Evolutionary conservation across 2,329 filamentous ascomycete genomes (phyloP).

Genomic region (Coniella vitis): DNA sequence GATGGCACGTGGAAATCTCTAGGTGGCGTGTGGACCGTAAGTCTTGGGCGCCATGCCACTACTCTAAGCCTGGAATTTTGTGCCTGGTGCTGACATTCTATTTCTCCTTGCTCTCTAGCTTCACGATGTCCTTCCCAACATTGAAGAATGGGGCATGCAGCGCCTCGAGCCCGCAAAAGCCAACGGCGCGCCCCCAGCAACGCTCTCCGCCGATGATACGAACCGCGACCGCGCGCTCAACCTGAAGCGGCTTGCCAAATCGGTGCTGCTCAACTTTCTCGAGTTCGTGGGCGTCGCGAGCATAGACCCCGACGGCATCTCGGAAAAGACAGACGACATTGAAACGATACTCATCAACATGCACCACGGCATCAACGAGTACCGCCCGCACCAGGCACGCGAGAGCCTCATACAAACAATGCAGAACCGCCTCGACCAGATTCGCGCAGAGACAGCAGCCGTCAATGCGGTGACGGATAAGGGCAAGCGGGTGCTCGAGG

Average conservation of each 20-base stretch:
- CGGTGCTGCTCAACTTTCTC: slow-evolving; percentile 79
- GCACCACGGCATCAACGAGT: slow-evolving; percentile 89
- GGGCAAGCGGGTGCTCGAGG: slow-evolving; percentile 66
- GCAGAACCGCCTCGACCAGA: slow-evolving; percentile 72
- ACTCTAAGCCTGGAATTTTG: slow-evolving; percentile 3
- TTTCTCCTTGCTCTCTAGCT: slow-evolving; percentile 30
- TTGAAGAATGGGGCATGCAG: slow-evolving; percentile 64
- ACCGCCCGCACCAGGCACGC: slow-evolving; percentile 84
- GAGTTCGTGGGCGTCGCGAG: slow-evolving; percentile 70
- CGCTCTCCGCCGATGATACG: slow-evolving; percentile 31
- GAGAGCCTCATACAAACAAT: slow-evolving; percentile 83
- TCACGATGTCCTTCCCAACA: slow-evolving; percentile 55
- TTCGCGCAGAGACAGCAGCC: slow-evolving; percentile 64
- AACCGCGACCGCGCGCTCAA: slow-evolving; percentile 59
- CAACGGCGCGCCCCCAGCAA: slow-evolving; percentile 11
- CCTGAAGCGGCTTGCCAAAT: slow-evolving; percentile 74
- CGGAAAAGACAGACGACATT: slow-evolving; percentile 70
- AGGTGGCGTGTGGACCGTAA: slow-evolving; percentile 55
- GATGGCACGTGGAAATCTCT: slow-evolving; percentile 70
- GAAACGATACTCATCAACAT: slow-evolving; percentile 82
- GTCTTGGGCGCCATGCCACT: slow-evolving; percentile 7
- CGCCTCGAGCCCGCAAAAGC: slow-evolving; percentile 54
- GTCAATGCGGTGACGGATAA: slow-evolving; percentile 62
- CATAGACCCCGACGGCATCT: slow-evolving; percentile 55
- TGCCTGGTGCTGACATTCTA: neutral